Percentiles rank a stretch among this genome's conserved stretches.
Conservation (phyloP, 106 monocot species). For the Cymbidium sinense region DNA sequence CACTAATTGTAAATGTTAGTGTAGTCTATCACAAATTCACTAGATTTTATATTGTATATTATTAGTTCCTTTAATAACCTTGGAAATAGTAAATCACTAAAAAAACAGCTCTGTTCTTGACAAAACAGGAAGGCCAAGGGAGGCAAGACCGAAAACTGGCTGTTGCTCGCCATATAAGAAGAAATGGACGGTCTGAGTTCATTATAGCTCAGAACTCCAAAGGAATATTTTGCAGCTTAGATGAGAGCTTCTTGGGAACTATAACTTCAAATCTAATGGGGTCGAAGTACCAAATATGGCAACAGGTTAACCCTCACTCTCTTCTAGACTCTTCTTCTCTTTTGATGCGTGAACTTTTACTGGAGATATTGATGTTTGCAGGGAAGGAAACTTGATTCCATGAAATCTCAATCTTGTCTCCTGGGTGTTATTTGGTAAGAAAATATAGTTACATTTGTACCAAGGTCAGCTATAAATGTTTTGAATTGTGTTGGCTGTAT, state of each 20-base stretch:
- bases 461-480: neutral
- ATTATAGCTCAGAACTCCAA: constrained; percentile 59
- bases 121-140: constrained; percentile 79
- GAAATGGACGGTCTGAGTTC: constrained; percentile 71
- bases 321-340: neutral
- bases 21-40: no score
- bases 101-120: neutral
- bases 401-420: constrained; percentile 1
- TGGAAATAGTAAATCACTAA: no score
- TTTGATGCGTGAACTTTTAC: neutral
- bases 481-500: no score
- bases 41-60: no score
- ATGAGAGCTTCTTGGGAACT: constrained; percentile 76
- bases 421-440: neutral
- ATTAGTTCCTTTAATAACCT: no score
- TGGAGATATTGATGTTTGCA: constrained; percentile 14
- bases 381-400: constrained; percentile 24
- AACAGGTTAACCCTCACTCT: constrained; percentile 44
- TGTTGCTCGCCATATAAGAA: constrained; percentile 57
- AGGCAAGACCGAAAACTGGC: constrained; percentile 87
- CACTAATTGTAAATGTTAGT: no score
- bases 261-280: constrained; percentile 83
- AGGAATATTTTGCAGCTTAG: constrained; percentile 52
- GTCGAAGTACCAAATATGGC: constrained; percentile 83
- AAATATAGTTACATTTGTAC: neutral